Percentiles rank a stretch among this genome's conserved stretches.
Evolutionary conservation across 371 early-diverging fungal species (phyloP).

Genomic region (Coemansia sp.): DNA sequence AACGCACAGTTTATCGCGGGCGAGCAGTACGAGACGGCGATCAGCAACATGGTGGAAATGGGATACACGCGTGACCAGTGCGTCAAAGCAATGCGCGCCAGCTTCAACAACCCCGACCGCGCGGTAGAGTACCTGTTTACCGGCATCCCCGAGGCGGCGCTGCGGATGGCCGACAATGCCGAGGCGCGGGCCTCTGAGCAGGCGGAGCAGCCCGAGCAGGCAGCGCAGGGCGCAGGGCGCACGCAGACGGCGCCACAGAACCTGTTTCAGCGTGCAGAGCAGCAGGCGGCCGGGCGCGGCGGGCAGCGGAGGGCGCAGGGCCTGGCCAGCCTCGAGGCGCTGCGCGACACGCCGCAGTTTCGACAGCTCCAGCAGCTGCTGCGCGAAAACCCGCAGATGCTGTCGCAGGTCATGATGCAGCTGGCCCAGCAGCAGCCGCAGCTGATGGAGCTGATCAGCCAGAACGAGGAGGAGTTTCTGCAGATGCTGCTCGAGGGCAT

Average conservation of each 20-base stretch:
- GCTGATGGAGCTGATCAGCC: conserved; percentile 71
- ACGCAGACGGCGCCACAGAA: conserved; percentile 17
- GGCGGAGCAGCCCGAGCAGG: conserved; percentile 29
- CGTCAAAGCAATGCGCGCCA: conserved; percentile 88
- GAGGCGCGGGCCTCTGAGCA: conserved; percentile 34
- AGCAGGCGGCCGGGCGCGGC: conserved; percentile 17
- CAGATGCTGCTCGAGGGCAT: conserved; percentile 62
- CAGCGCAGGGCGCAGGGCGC: background rate
- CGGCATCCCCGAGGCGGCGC: conserved; percentile 56
- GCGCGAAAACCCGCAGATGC: conserved; percentile 80
- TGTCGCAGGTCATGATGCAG: conserved; percentile 85
- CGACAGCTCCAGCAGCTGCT: conserved; percentile 87
- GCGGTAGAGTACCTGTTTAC: conserved; percentile 95
- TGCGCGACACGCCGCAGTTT: conserved; percentile 85
- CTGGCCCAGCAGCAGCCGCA: conserved; percentile 84
- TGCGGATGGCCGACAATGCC: conserved; percentile 49
- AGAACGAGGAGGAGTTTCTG: conserved; percentile 81
- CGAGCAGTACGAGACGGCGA: conserved; percentile 69
- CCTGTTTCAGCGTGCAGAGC: conserved; percentile 37
- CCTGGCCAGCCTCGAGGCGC: conserved; percentile 57
- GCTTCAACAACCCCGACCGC: conserved; percentile 95
- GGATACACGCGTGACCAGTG: conserved; percentile 90
- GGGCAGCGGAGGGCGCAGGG: conserved; percentile 5
- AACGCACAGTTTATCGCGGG: conserved; percentile 62
- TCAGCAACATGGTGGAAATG: conserved; percentile 91